Evolutionary conservation across 2,329 filamentous ascomycete species (phyloP).

Genomic region (Fulvia fulva): DNA sequence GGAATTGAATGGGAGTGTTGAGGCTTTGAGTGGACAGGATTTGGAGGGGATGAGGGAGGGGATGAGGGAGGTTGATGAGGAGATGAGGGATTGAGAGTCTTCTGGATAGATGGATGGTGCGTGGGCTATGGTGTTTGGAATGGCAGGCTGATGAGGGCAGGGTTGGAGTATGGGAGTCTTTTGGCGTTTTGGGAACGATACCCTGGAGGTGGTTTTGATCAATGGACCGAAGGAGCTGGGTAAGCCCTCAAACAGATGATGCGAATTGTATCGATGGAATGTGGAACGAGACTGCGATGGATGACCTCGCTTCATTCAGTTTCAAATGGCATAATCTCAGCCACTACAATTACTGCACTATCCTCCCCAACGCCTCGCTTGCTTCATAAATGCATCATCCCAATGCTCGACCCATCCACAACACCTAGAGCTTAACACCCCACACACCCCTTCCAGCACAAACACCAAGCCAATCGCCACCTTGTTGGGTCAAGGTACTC

Average conservation of each 20-base stretch:
- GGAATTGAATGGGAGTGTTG: slow-evolving; percentile 52
- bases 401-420: neutral
- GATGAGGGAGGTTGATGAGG: slow-evolving; percentile 29
- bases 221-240: too few relatives aligned
- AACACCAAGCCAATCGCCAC: slow-evolving; percentile 79
- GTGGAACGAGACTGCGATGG: neutral
- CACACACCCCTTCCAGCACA: slow-evolving; percentile 76
- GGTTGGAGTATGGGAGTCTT: too few relatives aligned
- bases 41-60: slow-evolving; percentile 30
- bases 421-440: slow-evolving; percentile 58
- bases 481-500: slow-evolving; percentile 61
- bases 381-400: slow-evolving; percentile 4
- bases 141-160: too few relatives aligned
- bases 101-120: too few relatives aligned
- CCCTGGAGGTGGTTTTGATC: too few relatives aligned
- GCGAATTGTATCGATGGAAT: too few relatives aligned
- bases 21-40: slow-evolving; percentile 35
- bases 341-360: too few relatives aligned
- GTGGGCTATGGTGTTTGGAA: too few relatives aligned
- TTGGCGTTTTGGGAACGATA: too few relatives aligned
- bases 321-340: too few relatives aligned
- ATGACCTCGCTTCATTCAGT: too few relatives aligned
- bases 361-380: neutral
- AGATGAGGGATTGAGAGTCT: slow-evolving; percentile 18
- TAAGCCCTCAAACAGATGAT: too few relatives aligned